Conservation (phyloP, 2,329 filamentous ascomycete genomes). For the Aspergillus alliaceus region DNA sequence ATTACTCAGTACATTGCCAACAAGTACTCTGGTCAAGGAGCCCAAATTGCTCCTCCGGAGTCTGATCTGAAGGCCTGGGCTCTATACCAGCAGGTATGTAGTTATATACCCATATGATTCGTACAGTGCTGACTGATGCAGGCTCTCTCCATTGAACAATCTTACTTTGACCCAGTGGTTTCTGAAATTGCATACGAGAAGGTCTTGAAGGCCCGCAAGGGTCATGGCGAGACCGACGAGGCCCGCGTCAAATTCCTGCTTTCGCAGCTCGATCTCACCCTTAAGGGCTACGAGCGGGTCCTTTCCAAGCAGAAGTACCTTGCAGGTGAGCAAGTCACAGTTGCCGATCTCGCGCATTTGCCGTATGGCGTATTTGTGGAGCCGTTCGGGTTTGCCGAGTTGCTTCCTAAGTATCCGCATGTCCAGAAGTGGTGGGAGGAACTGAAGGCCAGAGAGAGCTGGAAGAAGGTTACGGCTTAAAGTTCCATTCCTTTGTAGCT, state of each 20-base stretch:
- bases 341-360: conserved; percentile 16
- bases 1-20: conserved; percentile 32
- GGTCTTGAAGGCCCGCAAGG: conserved; percentile 14
- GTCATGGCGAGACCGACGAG: conserved; percentile 13
- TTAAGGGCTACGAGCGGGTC: conserved; percentile 19
- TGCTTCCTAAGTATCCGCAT: conserved; percentile 13
- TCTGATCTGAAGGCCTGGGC: conserved; percentile 20
- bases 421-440: conserved; percentile 16
- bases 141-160: conserved; percentile 27
- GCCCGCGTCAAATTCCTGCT: conserved; percentile 9
- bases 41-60: conserved; percentile 11
- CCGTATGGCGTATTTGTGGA: conserved; percentile 13
- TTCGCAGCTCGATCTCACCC: conserved; percentile 6
- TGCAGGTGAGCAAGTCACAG: conserved; percentile 17
- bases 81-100: conserved; percentile 25
- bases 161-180: conserved; percentile 21
- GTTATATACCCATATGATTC: conserved; percentile 6
- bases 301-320: conserved; percentile 22
- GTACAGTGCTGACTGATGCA: conserved; percentile 6
- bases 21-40: conserved; percentile 18
- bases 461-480: conserved; percentile 6
- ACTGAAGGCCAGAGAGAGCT: conserved; percentile 13
- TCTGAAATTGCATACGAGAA: conserved; percentile 17
- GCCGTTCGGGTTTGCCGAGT: conserved; percentile 10
- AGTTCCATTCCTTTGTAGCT: not conserved